Base-by-base conservation (phyloP, 495 filamentous ascomycete genomes). In the Lepidopterella palustris region DNA sequence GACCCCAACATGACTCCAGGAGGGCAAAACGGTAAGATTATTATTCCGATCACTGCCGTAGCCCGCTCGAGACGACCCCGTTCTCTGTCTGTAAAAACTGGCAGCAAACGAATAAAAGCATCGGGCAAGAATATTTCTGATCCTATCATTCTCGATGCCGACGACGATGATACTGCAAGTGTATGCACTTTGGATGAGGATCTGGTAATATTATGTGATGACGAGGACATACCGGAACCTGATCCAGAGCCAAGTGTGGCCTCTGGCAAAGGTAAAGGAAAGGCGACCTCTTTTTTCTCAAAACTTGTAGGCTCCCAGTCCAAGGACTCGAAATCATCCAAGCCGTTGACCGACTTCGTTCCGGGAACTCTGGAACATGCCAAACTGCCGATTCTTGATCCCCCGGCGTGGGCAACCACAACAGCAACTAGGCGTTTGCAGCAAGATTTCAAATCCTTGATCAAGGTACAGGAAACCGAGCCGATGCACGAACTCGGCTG, bases 401-500 rank as follows among this genome's bases (percentile, higher is more conserved):
- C 78, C 10, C 92, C 92, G 1, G 73, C 79, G 1, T 90, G 88
- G 70, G 88, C 89, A n/a, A 87, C 82, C 8, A 66, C 72, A 0
- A 40, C 68, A 3, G 87, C 88, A 0, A 87, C 83, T 4, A 83
- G 79, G 58, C 68, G 79, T 1, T 77, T 97, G 0, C 78, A 82
- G 39, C 76, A 75, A 20, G 86, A 89, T 54, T 75, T 96, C 9
- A 73, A 75, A 39, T 72, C 71, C 13, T 74, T 88, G 0, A 68
- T 90, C 3, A 79, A 84, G 62, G 62, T 82, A n/a, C 91, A 96
- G 65, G 58, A 82, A 10, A 74, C 66, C 29, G 81, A 80, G 8
- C 80, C 84, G 1, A 73, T 85, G 5, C 79, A 87, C 60, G 81
- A 89, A 60, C 79, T 96, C 0, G 92, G 92, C 15, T 97, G 91